Conservation (phyloP, 257 asterid species). For the Rehmannia glutinosa region DNA sequence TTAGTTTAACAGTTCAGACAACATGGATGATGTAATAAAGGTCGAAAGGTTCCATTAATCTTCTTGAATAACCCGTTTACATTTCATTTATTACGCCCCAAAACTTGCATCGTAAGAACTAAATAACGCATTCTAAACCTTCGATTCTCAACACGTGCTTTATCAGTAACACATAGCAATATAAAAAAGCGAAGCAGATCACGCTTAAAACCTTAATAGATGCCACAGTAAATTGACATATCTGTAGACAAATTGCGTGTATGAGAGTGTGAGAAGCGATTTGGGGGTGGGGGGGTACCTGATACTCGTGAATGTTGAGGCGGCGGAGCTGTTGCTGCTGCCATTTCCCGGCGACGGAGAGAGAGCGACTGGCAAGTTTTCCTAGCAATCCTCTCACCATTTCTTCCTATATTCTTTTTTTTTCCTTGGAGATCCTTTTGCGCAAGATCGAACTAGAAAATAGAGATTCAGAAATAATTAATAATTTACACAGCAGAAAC, state of each 20-base stretch:
- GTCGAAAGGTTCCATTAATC: background rate
- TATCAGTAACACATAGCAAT: background rate
- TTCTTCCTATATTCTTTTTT: background rate
- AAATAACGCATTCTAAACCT: background rate
- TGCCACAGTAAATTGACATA: too few relatives aligned
- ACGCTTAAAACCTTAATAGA: background rate
- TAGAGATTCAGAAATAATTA: background rate
- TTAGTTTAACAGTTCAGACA: constrained; percentile 2
- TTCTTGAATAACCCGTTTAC: background rate
- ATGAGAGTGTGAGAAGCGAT: background rate
- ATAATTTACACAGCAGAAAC: background rate
- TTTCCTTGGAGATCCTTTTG: constrained; percentile 1
- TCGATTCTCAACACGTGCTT: background rate
- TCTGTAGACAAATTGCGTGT: background rate
- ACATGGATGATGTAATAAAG: background rate
- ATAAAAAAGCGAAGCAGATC: constrained; percentile 16
- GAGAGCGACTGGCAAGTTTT: constrained; percentile 72
- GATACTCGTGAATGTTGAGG: constrained; percentile 95
- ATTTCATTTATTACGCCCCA: constrained; percentile 6
- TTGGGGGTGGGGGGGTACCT: constrained; percentile 41
- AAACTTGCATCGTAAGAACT: background rate
- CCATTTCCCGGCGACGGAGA: constrained; percentile 94
- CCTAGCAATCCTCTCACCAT: constrained; percentile 87
- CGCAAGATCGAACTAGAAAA: constrained; percentile 24
- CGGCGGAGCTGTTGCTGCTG: constrained; percentile 99